A percentile compares a stretch with the other conserved stretches of the same genome.
phyloP scores from a whole-genome alignment of 805 yeast species.

The Candida corydali region DNA sequence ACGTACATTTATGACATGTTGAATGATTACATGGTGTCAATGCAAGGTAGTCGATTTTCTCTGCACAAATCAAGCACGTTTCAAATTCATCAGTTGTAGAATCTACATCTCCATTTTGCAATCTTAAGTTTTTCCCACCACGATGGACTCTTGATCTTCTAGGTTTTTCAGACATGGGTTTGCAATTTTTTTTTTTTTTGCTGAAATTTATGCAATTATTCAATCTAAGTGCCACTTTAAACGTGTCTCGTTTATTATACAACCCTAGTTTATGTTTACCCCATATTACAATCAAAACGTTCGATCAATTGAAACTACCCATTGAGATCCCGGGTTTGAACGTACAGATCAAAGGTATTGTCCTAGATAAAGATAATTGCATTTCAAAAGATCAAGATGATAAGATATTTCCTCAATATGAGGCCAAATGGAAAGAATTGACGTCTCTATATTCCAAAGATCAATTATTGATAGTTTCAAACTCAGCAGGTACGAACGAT shows the following conservation, averaged over 20 bases:
- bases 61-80: conserved; percentile 82
- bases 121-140: conserved; percentile 7
- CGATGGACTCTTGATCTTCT: conserved; percentile 10
- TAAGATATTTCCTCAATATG: conserved; percentile 73
- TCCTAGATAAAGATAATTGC: conserved; percentile 93
- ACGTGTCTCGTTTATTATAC: conserved; percentile 53
- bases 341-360: conserved; percentile 61
- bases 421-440: conserved; percentile 51
- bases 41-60: conserved; percentile 58
- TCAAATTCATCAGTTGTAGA: no score
- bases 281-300: conserved; percentile 50
- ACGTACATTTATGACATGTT: conserved; percentile 77
- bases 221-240: conserved; percentile 77
- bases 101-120: conserved; percentile 23
- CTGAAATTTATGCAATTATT: conserved; percentile 22
- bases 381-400: conserved; percentile 82
- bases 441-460: conserved; percentile 57
- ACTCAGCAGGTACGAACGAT: conserved; percentile 88
- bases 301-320: conserved; percentile 60
- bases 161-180: not conserved
- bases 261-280: conserved; percentile 73
- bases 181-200: not conserved
- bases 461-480: conserved; percentile 72
- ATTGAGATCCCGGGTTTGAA: conserved; percentile 26
- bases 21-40: conserved; percentile 80